These are phyloP conservation scores for Hypericum androsaemum DNA, from an alignment of 345 rosid species.

Conservation along the genomic window DNA sequence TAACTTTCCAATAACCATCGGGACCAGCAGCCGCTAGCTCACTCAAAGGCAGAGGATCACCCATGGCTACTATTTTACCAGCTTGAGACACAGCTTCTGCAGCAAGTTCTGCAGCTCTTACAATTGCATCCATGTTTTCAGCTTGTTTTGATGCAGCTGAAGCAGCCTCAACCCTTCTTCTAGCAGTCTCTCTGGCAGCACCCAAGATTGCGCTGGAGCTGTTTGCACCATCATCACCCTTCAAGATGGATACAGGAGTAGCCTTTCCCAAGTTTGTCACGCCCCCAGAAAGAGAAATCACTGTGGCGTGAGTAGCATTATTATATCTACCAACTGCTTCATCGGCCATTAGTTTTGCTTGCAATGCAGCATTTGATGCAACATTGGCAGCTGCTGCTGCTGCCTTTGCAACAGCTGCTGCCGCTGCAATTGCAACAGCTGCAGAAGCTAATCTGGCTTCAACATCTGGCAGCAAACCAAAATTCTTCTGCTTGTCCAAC, in stretches of 20 bases:
- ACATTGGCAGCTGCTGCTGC: slow-evolving; percentile 97
- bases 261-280: slow-evolving; percentile 30
- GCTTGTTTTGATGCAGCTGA: slow-evolving; percentile 86
- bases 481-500: slow-evolving; percentile 47
- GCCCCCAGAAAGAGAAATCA: slow-evolving; percentile 23
- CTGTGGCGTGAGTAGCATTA: slow-evolving; percentile 23
- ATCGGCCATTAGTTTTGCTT: slow-evolving; percentile 88
- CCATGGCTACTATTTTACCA: slow-evolving; percentile 83
- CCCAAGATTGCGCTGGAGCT: slow-evolving; percentile 51
- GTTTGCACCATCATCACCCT: slow-evolving; percentile 36
- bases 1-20: slow-evolving; percentile 58
- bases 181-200: slow-evolving; percentile 79
- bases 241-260: slow-evolving; percentile 49
- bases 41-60: slow-evolving; percentile 50
- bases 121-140: slow-evolving; percentile 83
- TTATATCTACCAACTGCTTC: slow-evolving; percentile 43
- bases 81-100: slow-evolving; percentile 92
- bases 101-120: slow-evolving; percentile 94
- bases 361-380: slow-evolving; percentile 88
- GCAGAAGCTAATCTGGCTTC: slow-evolving; percentile 72
- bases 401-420: slow-evolving; percentile 93
- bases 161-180: slow-evolving; percentile 75
- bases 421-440: slow-evolving; percentile 75
- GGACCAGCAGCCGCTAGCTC: slow-evolving; percentile 65
- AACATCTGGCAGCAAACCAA: slow-evolving; percentile 44